Evolutionary conservation across 2,329 filamentous ascomycete genomes (phyloP).

Genomic region (Ceratocystis harringtonii): DNA sequence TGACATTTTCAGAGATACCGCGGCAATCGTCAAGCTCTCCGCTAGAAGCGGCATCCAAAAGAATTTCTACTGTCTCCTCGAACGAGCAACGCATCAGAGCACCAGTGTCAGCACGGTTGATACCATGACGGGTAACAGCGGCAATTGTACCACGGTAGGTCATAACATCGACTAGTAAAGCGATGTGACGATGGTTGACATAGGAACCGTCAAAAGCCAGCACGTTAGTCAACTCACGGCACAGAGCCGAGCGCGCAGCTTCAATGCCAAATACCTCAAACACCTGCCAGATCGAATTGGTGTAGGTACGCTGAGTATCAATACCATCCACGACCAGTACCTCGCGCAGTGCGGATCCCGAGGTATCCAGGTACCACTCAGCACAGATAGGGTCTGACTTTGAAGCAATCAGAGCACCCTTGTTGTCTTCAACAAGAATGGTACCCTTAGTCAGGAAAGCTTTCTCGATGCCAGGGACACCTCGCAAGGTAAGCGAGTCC

Average conservation of each 20-base stretch:
- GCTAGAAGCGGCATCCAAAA: slow-evolving; percentile 84
- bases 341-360: slow-evolving; percentile 70
- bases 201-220: slow-evolving; percentile 98
- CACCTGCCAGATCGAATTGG: slow-evolving; percentile 90
- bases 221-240: slow-evolving; percentile 80
- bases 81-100: slow-evolving; percentile 99
- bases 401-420: slow-evolving; percentile 59
- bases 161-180: slow-evolving; percentile 93
- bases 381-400: slow-evolving; percentile 63
- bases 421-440: slow-evolving; percentile 48
- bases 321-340: slow-evolving; percentile 81
- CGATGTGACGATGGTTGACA: slow-evolving; percentile 96
- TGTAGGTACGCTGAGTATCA: slow-evolving; percentile 71
- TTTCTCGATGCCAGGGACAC: slow-evolving; percentile 74
- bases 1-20: slow-evolving; percentile 96
- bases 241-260: slow-evolving; percentile 71
- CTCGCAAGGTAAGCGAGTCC: slow-evolving; percentile 79
- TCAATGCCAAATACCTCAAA: slow-evolving; percentile 94
- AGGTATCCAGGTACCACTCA: slow-evolving; percentile 94
- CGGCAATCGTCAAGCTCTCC: slow-evolving; percentile 96
- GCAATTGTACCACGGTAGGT: slow-evolving; percentile 87
- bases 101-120: slow-evolving; percentile 94
- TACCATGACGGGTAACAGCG: slow-evolving; percentile 93
- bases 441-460: slow-evolving; percentile 82
- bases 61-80: slow-evolving; percentile 96